These are phyloP conservation scores for Trametes punicea DNA, from an alignment of 768 basidiomycete genomes.

Conservation along the genomic window DNA sequence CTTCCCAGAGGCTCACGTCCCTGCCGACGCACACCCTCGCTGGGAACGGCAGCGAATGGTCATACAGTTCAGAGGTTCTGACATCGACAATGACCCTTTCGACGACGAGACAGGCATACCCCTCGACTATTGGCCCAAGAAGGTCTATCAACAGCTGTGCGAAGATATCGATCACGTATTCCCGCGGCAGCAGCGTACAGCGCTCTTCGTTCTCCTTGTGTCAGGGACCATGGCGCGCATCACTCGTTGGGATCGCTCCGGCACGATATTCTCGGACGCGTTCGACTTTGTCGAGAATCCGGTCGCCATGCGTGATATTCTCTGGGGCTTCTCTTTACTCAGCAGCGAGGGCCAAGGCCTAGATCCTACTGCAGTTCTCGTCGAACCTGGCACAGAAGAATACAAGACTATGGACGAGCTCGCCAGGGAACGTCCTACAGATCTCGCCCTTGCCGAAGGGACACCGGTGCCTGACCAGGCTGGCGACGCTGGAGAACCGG, in stretches of 20 bases:
- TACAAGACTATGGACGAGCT: background rate
- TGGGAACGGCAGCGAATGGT: conserved; percentile 9
- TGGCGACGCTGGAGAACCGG: background rate
- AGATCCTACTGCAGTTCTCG: background rate
- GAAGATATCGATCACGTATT: background rate
- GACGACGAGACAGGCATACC: background rate
- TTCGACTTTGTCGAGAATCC: background rate
- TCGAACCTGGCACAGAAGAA: background rate
- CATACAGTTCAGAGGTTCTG: conserved; percentile 3
- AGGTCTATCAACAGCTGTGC: background rate
- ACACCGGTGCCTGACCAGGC: background rate
- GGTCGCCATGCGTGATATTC: background rate
- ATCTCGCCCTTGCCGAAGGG: background rate
- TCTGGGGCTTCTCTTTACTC: background rate
- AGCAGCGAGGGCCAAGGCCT: background rate
- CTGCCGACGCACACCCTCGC: background rate
- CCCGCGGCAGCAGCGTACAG: background rate
- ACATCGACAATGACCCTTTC: background rate
- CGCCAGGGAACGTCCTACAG: background rate
- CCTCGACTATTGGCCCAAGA: background rate
- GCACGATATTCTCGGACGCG: background rate
- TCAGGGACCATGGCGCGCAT: background rate
- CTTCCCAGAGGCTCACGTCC: background rate
- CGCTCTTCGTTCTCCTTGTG: background rate
- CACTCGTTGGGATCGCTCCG: conserved; percentile 10